A percentile compares a stretch with the other conserved stretches of the same genome.
Evolutionary conservation across 2,329 filamentous ascomycete genomes (phyloP).

Genomic region (Penicillium sp.): DNA sequence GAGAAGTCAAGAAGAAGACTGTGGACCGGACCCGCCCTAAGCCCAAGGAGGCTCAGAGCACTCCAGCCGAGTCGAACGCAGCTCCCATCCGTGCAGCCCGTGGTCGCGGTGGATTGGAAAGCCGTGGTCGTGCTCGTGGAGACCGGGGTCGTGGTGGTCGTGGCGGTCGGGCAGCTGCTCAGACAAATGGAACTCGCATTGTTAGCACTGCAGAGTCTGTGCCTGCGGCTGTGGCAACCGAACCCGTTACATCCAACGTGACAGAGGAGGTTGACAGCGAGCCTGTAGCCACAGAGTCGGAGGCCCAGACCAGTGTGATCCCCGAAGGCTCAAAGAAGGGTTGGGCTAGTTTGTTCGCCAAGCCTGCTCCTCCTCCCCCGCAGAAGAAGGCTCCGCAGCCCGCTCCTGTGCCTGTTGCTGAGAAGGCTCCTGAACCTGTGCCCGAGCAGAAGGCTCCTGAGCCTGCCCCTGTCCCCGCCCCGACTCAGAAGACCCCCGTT

Average conservation of each 20-base stretch:
- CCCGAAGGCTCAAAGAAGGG: slow-evolving; percentile 46
- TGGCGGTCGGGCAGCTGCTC: slow-evolving; percentile 45
- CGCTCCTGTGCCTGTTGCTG: slow-evolving; percentile 30
- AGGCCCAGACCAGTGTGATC: slow-evolving; percentile 36
- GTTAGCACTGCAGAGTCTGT: slow-evolving; percentile 25
- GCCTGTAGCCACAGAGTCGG: slow-evolving; percentile 26
- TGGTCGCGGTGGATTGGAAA: slow-evolving; percentile 49
- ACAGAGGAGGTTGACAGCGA: slow-evolving; percentile 24
- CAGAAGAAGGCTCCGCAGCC: slow-evolving; percentile 50
- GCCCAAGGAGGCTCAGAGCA: slow-evolving; percentile 44
- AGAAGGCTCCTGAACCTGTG: slow-evolving; percentile 31
- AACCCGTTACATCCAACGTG: slow-evolving; percentile 15
- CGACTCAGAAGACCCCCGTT: slow-evolving; percentile 32
- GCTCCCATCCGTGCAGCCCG: slow-evolving; percentile 42
- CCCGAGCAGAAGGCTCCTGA: slow-evolving; percentile 46
- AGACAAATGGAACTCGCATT: slow-evolving; percentile 44
- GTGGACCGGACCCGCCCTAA: slow-evolving; percentile 48
- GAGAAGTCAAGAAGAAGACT: slow-evolving; percentile 54
- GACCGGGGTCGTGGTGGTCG: slow-evolving; percentile 51
- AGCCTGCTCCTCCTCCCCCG: slow-evolving; percentile 53
- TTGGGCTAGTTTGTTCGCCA: slow-evolving; percentile 76
- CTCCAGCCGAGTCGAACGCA: slow-evolving; percentile 35
- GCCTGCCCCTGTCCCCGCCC: slow-evolving; percentile 37
- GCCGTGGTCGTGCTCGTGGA: slow-evolving; percentile 48
- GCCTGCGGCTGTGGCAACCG: slow-evolving; percentile 12